A percentile compares a stretch with the other conserved stretches of the same genome.
phyloP scores from a whole-genome alignment of 495 filamentous ascomycete species.

The Astrothelium macrocarpum region DNA sequence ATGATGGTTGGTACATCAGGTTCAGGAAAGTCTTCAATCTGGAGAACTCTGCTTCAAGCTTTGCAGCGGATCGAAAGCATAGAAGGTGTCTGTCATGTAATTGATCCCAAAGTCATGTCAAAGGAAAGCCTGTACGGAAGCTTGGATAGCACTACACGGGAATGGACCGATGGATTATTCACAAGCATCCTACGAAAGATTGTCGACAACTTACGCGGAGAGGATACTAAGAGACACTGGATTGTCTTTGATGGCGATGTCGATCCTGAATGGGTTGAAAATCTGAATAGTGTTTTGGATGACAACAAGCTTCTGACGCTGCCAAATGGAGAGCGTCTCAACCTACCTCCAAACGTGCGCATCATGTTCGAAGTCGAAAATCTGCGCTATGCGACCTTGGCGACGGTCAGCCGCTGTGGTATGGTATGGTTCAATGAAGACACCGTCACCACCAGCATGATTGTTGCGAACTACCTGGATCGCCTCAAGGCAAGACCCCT shows the following conservation, averaged over 20 bases:
- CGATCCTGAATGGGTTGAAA: slow-evolving; percentile 98
- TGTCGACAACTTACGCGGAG: slow-evolving; percentile 94
- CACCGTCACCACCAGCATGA: slow-evolving; percentile 85
- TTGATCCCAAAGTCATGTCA: slow-evolving; percentile 99
- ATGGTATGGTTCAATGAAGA: slow-evolving; percentile 99
- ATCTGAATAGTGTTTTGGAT: slow-evolving; percentile 96
- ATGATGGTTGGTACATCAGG: slow-evolving; percentile 99
- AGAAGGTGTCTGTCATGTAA: slow-evolving; percentile 93
- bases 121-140: slow-evolving; percentile 95
- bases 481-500: slow-evolving; percentile 70
- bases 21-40: slow-evolving; percentile 87
- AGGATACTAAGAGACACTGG: slow-evolving; percentile 95
- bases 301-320: slow-evolving; percentile 96
- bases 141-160: slow-evolving; percentile 88
- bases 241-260: slow-evolving; percentile 99
- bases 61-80: slow-evolving; percentile 81
- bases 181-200: slow-evolving; percentile 97
- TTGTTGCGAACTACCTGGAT: slow-evolving; percentile 83
- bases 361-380: slow-evolving; percentile 99
- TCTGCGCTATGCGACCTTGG: slow-evolving; percentile 93
- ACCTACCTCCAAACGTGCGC: slow-evolving; percentile 84
- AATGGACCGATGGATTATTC: slow-evolving; percentile 98
- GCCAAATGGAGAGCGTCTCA: slow-evolving; percentile 94
- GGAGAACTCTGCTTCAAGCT: slow-evolving; percentile 89
- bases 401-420: slow-evolving; percentile 95